Conservation (phyloP, 2,329 filamentous ascomycete species). For the Pseudomassariella vexata region DNA sequence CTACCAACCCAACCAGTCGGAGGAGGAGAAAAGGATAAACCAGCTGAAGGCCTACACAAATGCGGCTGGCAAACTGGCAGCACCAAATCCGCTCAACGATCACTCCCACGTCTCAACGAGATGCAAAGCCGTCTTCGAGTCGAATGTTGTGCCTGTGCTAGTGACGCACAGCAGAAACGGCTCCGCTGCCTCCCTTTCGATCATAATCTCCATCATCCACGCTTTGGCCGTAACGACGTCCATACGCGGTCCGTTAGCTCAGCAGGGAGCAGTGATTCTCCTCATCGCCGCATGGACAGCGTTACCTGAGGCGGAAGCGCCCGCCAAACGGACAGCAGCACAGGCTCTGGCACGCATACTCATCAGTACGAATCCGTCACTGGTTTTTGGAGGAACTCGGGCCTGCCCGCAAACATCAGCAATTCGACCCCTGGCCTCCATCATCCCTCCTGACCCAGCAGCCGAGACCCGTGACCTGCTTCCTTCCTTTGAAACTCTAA, state of each 20-base stretch:
- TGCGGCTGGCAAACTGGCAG: conserved; percentile 61
- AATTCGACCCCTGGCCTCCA: conserved; percentile 73
- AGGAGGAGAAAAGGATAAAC: conserved; percentile 87
- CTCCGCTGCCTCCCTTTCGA: conserved; percentile 63
- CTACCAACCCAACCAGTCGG: conserved; percentile 71
- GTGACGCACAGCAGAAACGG: conserved; percentile 69
- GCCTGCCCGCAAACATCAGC: conserved; percentile 70
- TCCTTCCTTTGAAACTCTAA: conserved; percentile 82
- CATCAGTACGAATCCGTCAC: conserved; percentile 77
- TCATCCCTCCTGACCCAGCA: conserved; percentile 61
- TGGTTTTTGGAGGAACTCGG: conserved; percentile 76
- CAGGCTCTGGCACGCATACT: conserved; percentile 81
- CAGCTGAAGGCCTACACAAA: conserved; percentile 94
- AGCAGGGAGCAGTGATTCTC: conserved; percentile 88
- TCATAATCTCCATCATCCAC: conserved; percentile 72
- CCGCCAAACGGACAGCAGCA: conserved; percentile 55
- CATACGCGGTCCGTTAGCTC: conserved; percentile 73
- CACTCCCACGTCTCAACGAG: conserved; percentile 70
- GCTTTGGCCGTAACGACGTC: conserved; percentile 69
- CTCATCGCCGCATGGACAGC: conserved; percentile 65
- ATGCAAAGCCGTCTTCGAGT: conserved; percentile 73
- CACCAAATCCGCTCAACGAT: conserved; percentile 64
- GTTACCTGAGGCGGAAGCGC: conserved; percentile 47
- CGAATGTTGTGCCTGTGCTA: conserved; percentile 70
- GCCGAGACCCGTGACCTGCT: conserved; percentile 69